These are phyloP conservation scores for Sequoia sempervirens DNA, from an alignment of 75 land plant genomes.

Conservation along the genomic window DNA sequence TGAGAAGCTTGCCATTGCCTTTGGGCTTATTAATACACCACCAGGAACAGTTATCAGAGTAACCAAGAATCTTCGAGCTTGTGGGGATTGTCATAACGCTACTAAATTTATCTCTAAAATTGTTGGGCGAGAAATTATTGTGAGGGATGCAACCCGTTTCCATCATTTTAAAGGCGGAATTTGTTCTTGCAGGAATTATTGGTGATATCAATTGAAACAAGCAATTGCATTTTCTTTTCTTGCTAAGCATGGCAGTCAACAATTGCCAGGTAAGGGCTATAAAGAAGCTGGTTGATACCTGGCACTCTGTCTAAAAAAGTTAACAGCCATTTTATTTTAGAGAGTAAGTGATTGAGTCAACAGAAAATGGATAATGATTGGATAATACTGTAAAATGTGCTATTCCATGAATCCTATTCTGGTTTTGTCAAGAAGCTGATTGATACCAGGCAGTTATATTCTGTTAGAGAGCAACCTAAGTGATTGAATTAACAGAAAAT, in stretches of 20 bases:
- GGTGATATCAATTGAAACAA: neutral
- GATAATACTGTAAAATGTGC: neutral
- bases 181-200: constrained; percentile 13
- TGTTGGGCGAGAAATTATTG: constrained; percentile 10
- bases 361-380: neutral
- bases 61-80: constrained; percentile 14
- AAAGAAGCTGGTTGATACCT: neutral
- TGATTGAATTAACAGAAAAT: neutral
- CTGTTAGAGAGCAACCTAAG: neutral
- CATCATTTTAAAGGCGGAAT: constrained; percentile 14
- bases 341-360: neutral
- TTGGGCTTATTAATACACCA: constrained; percentile 15
- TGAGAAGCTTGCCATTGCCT: constrained; percentile 16
- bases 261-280: neutral
- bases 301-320: neutral
- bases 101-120: constrained; percentile 15
- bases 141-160: constrained; percentile 10
- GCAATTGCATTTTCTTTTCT: neutral
- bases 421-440: neutral
- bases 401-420: neutral
- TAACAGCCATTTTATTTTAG: neutral
- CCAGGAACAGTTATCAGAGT: constrained; percentile 1
- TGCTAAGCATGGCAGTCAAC: neutral
- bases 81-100: constrained; percentile 13
- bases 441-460: neutral